Conservation (phyloP, 1,139 yeast genomes). For the Lodderomyces beijingensis region DNA sequence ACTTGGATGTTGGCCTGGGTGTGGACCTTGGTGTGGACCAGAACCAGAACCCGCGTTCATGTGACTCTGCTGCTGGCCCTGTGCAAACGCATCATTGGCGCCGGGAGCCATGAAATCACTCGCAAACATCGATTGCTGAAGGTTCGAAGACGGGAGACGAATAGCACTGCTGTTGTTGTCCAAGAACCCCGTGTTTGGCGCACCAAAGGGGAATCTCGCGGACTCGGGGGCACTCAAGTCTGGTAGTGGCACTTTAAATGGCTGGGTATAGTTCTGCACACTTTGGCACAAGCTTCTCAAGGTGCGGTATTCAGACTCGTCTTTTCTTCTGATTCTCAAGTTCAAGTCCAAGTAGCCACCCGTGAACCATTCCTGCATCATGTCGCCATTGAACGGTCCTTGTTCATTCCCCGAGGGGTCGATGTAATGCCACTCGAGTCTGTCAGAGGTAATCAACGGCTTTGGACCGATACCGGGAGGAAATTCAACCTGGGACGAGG, state of each 20-base stretch:
- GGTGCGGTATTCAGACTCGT: constrained; percentile 35
- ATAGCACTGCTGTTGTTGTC: constrained; percentile 11
- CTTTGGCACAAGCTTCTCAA: constrained; percentile 43
- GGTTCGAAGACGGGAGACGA: constrained; percentile 17
- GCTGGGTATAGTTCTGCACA: constrained; percentile 50
- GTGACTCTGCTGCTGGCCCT: constrained; percentile 2
- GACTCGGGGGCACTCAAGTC: constrained; percentile 19
- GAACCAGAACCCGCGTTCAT: constrained; percentile 1
- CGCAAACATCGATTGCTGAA: constrained; percentile 23
- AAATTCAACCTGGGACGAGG: not conserved
- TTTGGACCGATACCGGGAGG: constrained; percentile 18
- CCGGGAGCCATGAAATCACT: constrained; percentile 20
- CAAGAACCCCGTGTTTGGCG: not conserved
- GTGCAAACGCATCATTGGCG: constrained; percentile 3
- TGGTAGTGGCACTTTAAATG: constrained; percentile 56
- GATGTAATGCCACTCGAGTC: constrained; percentile 64
- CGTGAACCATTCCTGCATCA: constrained; percentile 78
- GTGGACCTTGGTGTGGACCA: constrained; percentile 13
- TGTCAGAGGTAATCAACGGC: constrained; percentile 25
- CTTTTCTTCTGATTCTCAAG: constrained; percentile 54
- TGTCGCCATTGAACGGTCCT: constrained; percentile 72
- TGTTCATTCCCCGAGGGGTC: constrained; percentile 71
- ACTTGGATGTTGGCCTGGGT: too few species aligned
- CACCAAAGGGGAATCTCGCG: constrained; percentile 16
- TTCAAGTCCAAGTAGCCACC: constrained; percentile 58